Percentiles rank a stretch among this genome's conserved stretches.
These are phyloP conservation scores for Tetrapisispora namnaoensis DNA, from an alignment of 805 yeast species.

Conservation along the genomic window DNA sequence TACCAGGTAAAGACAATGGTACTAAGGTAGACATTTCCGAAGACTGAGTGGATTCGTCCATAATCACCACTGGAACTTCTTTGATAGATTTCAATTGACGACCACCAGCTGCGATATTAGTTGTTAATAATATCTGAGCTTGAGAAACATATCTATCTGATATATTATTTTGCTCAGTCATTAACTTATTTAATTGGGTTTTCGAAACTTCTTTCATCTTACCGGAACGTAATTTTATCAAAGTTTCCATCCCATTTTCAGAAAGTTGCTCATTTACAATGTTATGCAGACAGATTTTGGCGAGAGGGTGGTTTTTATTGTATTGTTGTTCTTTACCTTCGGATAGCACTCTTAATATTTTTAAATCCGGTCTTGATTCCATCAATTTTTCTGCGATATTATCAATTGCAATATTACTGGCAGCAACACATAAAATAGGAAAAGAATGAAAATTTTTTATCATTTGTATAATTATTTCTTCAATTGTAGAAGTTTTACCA, in stretches of 20 bases:
- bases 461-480: constrained; percentile 50
- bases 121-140: constrained; percentile 61
- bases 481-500: constrained; percentile 65
- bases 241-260: constrained; percentile 33
- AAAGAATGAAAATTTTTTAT: constrained; percentile 44
- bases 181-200: constrained; percentile 41
- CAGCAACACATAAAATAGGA: constrained; percentile 66
- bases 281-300: constrained; percentile 55
- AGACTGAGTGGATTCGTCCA: constrained; percentile 75
- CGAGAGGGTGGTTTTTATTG: constrained; percentile 44
- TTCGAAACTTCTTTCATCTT: constrained; percentile 33
- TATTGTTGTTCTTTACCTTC: constrained; percentile 54
- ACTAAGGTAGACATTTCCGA: constrained; percentile 64
- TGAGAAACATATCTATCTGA: constrained; percentile 46
- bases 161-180: constrained; percentile 36
- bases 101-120: constrained; percentile 66
- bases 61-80: constrained; percentile 54
- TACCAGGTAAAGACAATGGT: constrained; percentile 60
- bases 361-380: constrained; percentile 38
- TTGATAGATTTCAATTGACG: constrained; percentile 46
- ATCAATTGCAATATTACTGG: constrained; percentile 67
- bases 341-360: constrained; percentile 48
- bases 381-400: constrained; percentile 63
- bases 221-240: constrained; percentile 36
- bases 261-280: constrained; percentile 45